Evolutionary conservation across 805 yeast genomes (phyloP), one percentile per base, ranked within the genome.

Genomic region (Candida boleticola): DNA sequence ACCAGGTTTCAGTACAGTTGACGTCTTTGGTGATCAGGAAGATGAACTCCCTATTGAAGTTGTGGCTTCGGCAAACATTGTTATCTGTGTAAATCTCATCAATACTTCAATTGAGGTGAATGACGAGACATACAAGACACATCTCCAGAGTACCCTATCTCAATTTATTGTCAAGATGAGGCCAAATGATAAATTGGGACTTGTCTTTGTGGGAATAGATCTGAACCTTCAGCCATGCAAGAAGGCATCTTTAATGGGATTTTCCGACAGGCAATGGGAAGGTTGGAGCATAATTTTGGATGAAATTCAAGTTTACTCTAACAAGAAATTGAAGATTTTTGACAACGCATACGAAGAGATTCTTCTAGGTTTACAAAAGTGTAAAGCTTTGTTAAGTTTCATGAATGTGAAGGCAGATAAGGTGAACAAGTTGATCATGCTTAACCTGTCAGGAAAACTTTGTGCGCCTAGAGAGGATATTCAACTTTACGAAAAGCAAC

Each of bases 181-280:
- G 14, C 55, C 62, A 0, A 37, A 53, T 13, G 83, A 77, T 50
- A 63, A 59, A 30, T 51, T 79, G 11, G 82, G 82, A 0, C 45
- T 79, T 17, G 67, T 79, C 0, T 55, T 75, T 14, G 57, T 73
- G 17, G 82, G 83, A 1, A 60, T 68, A 37, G 68, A 75, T 51
- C 74, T 74, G 1, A 44, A 46, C 6, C 69, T 77, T 5, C 46
- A 41, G 27, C 54, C 58, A n/a, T 63, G 67, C 5, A 54, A 60
- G 20, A 50, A 25, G 75, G 77, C 0, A n/a, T 66, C 76, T 1
- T 77, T 69, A 47, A 58, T 74, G 32, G 82, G 82, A 3, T 68
- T 75, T 52, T 64, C 71, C 0, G 55, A 60, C 14, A 56, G 66
- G 11, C 48, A 49, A 3, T 78, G 82, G 82, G 57, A 62, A 10